Conservation (phyloP, 2,329 filamentous ascomycete species). For the Pseudocercospora vitis region DNA sequence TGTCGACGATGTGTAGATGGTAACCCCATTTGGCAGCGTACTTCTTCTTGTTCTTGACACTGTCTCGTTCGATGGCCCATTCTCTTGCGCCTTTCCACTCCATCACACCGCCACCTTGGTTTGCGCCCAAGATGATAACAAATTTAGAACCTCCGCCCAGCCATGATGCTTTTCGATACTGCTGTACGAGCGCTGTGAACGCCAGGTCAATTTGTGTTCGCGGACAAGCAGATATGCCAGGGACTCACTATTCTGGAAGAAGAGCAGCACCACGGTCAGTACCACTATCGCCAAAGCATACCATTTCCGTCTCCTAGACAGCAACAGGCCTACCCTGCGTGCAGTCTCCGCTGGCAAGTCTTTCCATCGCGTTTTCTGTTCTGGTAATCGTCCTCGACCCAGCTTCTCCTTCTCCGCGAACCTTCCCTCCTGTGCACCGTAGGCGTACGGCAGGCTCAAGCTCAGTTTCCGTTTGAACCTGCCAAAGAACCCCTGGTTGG, state of each 20-base stretch:
- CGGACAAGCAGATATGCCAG: neutral
- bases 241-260: conserved; percentile 32
- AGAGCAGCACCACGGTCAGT: conserved; percentile 26
- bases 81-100: conserved; percentile 97
- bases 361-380: conserved; percentile 10
- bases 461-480: conserved; percentile 80
- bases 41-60: conserved; percentile 88
- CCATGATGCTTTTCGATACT: conserved; percentile 69
- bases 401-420: conserved; percentile 79
- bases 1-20: conserved; percentile 92
- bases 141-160: conserved; percentile 86
- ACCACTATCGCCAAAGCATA: conserved; percentile 30
- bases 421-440: conserved; percentile 44
- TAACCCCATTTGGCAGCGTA: conserved; percentile 90
- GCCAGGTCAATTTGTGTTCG: conserved; percentile 19
- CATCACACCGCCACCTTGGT: conserved; percentile 95
- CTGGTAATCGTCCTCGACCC: conserved; percentile 50
- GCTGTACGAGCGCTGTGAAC: conserved; percentile 54
- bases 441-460: conserved; percentile 69
- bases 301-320: conserved; percentile 34
- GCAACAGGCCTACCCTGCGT: conserved; percentile 29
- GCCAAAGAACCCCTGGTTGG: conserved; percentile 82
- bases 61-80: conserved; percentile 97
- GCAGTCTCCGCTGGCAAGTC: conserved; percentile 25
- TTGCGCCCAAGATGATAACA: conserved; percentile 90